Base-by-base conservation (phyloP, 495 filamentous ascomycete species). In the Podospora australis region DNA sequence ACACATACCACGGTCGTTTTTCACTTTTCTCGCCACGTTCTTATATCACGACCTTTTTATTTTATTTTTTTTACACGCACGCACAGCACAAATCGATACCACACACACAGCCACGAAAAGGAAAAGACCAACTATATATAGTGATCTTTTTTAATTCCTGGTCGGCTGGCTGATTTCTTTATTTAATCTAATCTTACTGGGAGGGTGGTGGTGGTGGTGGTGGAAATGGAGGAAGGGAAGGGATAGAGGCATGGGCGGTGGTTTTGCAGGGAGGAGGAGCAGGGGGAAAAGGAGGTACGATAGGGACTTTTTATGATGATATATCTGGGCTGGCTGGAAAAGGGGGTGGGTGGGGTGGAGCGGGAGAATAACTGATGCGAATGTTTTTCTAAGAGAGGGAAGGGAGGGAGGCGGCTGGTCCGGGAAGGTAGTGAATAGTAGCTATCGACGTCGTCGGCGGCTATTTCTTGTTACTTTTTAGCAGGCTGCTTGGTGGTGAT, bases 141-240 rank as follows among this genome's bases (percentile, higher is more conserved):
- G 11, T 36, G 0, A 16, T 36, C 19, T 19, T 36, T 36, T 6
- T 16, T 29, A 8, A 17, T 36, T 36, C 19, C 6, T 36, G 32
- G 32, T 36, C 32, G 19, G 32, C 32, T 36, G 32, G 32, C 32
- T 36, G 32, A 36, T 36, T n/a, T n/a, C n/a, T n/a, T n/a, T n/a
- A 36, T 36, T 17, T 36, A 36, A 36, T 36, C 32, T 36, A 36
- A 36, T 36, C 19, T 36, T 29, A 11, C 6, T 6, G 7, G 32
- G 32, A 34, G 30, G 30, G 30, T n/a, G 3, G 13, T 14, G 32
- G 32, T 16, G n/a, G n/a, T n/a, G 13, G 32, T 2, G 3, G 32
- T 6, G 19, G 32, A 13, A 0, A 17, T 6, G 32, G 11, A 36
- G 13, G 32, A 13, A 13, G 6, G 30, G 4, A 13, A 36, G 10